A percentile compares a stretch with the other conserved stretches of the same genome.
phyloP scores from a whole-genome alignment of 2,329 filamentous ascomycete genomes.

The Colletotrichum kahawae region DNA sequence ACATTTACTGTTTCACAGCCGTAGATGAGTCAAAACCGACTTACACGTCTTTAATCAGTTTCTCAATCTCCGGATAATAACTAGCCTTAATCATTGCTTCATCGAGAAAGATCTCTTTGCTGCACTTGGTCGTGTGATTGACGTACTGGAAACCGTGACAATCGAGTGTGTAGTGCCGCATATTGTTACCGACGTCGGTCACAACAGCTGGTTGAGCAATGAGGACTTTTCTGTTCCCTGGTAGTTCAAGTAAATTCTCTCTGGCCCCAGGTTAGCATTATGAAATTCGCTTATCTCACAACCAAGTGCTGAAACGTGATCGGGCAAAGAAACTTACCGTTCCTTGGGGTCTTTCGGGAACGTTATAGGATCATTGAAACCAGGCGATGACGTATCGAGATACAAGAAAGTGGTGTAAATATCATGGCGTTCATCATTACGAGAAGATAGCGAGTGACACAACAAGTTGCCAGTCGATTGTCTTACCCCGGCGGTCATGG shows the following conservation, averaged over 20 bases:
- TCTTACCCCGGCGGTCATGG: background rate
- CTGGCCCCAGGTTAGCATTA: background rate
- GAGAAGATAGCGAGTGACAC: background rate
- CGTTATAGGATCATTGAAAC: background rate
- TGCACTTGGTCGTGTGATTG: conserved; percentile 51
- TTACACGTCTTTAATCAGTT: conserved; percentile 12
- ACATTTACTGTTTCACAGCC: background rate
- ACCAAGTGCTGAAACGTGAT: background rate
- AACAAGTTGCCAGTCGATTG: background rate
- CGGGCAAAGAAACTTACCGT: background rate
- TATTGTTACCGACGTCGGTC: conserved; percentile 65
- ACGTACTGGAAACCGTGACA: conserved; percentile 59
- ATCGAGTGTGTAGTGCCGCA: conserved; percentile 66
- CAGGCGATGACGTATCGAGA: background rate
- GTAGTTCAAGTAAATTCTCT: background rate
- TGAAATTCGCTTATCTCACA: background rate
- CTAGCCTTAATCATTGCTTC: conserved; percentile 52
- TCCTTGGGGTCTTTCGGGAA: background rate
- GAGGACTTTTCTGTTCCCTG: background rate
- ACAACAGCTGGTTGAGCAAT: background rate
- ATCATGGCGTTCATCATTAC: background rate
- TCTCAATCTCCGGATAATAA: conserved; percentile 29
- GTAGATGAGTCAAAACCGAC: background rate
- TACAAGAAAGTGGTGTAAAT: background rate
- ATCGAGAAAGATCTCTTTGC: conserved; percentile 57